Evolutionary conservation across 345 rosid species (phyloP), one percentile per base, ranked within the genome.

Genomic region (Hypericum perforatum): DNA sequence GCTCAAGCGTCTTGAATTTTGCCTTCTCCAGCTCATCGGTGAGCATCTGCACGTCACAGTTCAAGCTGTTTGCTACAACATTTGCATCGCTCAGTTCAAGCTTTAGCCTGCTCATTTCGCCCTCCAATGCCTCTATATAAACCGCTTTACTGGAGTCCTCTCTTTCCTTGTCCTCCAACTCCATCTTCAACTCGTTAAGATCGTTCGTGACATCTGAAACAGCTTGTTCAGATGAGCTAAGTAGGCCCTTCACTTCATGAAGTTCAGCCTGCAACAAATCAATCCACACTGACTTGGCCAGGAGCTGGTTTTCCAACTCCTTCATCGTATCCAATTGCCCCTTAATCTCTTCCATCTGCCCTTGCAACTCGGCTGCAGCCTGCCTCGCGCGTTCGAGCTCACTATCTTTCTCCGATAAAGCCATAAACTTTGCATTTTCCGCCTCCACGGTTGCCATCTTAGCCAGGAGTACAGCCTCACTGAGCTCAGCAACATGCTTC

Each of bases 221-320:
- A 11, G 63, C 63, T 37, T 44, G 56, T 41, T 76, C 59, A 41
- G 65, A 67, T 32, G 61, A 66, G 55, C 47, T 7, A 14, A 70
- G 60, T 7, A 11, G 41, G 41, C 70, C 65, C 8, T 56, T 51
- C 41, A 49, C 62, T 46, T 61, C 72, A 38, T 37, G 32, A 3
- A 72, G 70, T 16, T 77, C 59, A 45, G 53, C 45, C 54, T 64
- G 41, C 3, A 66, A 39, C 9, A 62, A 53, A 37, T 70, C 76
- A 0, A 65, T 57, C 0, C 37, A 45, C 43, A 9, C 36, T 0
- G 68, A 67, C 50, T 70, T 78, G 7, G 9, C 63, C 43, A 52
- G 16, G 32, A 67, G 46, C 64, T 67, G 68, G 63, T 29, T 57
- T 61, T 78, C 79, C 54, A 75, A 61, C 47, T 69, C 76, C 37